phyloP scores from a whole-genome alignment of 352 stramenopile genomes.

The Phytophthora kernoviae region DNA sequence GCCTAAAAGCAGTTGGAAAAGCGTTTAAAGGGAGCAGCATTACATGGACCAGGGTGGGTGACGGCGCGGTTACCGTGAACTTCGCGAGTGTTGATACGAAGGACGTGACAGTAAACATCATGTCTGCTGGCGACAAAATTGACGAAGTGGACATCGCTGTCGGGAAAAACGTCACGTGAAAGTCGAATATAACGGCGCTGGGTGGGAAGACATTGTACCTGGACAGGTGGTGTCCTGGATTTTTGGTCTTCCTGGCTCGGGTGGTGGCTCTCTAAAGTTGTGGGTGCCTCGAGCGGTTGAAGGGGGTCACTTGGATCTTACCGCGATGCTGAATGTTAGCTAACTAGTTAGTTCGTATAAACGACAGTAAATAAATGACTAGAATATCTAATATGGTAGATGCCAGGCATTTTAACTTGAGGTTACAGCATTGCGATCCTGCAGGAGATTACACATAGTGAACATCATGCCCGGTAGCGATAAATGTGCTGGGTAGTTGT shows the following conservation, averaged over 20 bases:
- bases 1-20: conserved; percentile 39
- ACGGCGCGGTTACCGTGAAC: conserved; percentile 46
- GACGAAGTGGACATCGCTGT: conserved; percentile 48
- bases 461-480: no score
- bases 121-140: conserved; percentile 36
- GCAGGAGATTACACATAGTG: no score
- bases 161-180: conserved; percentile 28
- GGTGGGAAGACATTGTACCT: conserved; percentile 35
- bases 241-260: conserved; percentile 31
- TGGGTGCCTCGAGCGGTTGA: conserved; percentile 33
- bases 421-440: no score
- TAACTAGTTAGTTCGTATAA: no score
- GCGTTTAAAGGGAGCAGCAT: conserved; percentile 45
- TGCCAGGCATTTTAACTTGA: no score
- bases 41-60: conserved; percentile 50
- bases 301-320: conserved; percentile 34
- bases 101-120: conserved; percentile 36
- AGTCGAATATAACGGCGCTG: conserved; percentile 25
- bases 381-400: no score
- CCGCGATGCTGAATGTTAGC: conserved; percentile 26
- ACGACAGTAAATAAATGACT: no score
- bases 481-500: no score
- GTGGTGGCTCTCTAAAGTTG: conserved; percentile 30
- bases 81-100: conserved; percentile 44
- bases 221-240: conserved; percentile 30